phyloP scores from a whole-genome alignment of 2,329 filamentous ascomycete species.

The Fusarium sp. region DNA sequence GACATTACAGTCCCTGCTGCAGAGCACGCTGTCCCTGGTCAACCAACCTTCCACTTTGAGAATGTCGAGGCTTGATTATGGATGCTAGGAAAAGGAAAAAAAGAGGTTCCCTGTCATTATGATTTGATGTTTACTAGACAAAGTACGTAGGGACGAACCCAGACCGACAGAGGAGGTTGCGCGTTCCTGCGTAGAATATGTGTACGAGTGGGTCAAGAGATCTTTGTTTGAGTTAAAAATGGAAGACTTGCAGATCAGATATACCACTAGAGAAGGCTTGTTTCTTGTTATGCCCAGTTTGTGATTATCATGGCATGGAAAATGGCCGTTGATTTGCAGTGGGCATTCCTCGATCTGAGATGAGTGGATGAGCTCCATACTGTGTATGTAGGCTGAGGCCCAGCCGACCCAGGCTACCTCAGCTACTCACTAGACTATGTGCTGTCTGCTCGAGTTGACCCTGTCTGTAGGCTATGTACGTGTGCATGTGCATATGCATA shows the following conservation, averaged over 20 bases:
- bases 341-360: slow-evolving; percentile 10
- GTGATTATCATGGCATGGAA: neutral
- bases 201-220: slow-evolving; percentile 19
- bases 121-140: slow-evolving; percentile 22
- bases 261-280: slow-evolving; percentile 15
- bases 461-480: slow-evolving; percentile 2
- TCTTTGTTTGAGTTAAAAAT: slow-evolving; percentile 22
- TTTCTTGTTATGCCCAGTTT: slow-evolving; percentile 5
- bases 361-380: slow-evolving; percentile 3
- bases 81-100: neutral
- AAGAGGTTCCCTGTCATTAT: slow-evolving; percentile 12
- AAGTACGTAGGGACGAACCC: slow-evolving; percentile 10
- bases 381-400: neutral
- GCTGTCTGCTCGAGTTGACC: neutral
- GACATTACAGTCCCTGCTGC: slow-evolving; percentile 68
- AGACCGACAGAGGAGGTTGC: slow-evolving; percentile 8
- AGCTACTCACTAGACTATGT: neutral
- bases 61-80: slow-evolving; percentile 69
- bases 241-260: slow-evolving; percentile 22
- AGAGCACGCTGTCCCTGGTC: slow-evolving; percentile 82
- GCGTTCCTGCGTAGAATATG: slow-evolving; percentile 29
- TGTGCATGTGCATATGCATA: neutral
- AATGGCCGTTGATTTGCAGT: neutral
- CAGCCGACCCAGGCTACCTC: neutral
- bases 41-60: slow-evolving; percentile 85